Base-by-base conservation (phyloP, 306 rosid species). In the Gastrolobium bilobum region DNA sequence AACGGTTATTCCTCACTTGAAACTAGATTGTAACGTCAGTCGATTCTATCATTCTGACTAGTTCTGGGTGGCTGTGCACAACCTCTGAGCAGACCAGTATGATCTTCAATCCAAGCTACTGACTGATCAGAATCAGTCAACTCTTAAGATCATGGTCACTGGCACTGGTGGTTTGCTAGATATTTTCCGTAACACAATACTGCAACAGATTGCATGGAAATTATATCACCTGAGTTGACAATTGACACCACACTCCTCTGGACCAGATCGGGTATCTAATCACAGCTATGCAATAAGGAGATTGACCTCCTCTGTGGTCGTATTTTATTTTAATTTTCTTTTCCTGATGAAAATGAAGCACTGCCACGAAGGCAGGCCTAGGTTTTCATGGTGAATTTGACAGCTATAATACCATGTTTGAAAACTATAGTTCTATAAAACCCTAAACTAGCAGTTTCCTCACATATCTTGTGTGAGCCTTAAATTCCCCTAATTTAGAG, bases 181-280 rank as follows among this genome's bases (percentile, higher is more conserved):
- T 33, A 38, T 6, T 63, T 38, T 63, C 69, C 7, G 14, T 6
- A 63, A 63, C 69, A 38, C 6, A 63, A 3, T 38, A 48, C 5
- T 6, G 47, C 33, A 38, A 14, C 33, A 63, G 69, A 38, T 63
- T 38, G 15, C 48, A 63, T 10, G 64, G 14, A 63, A 62, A 63
- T 31, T 39, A 38, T 63, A 39, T 63, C 20, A 2, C 34, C n/a
- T 2, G 8, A 31, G 69, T 63, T 14, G 48, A 39, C 6, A 39
- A 48, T 63, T 14, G 48, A 39, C 6, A 39, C 39, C 69, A 61
- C 68, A 61, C 68, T 35, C 46, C 26, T 59, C 57, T 57, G 14
- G 13, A 13, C 44, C 29, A 34, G 29, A 60, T 29, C 67, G 11
- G 26, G 34, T 60, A 46, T 37, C 46, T 35, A 35, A 37, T n/a